Evolutionary conservation across 495 filamentous ascomycete species (phyloP), one percentile per base, ranked within the genome.

Genomic region (Durotheca rogersii): DNA sequence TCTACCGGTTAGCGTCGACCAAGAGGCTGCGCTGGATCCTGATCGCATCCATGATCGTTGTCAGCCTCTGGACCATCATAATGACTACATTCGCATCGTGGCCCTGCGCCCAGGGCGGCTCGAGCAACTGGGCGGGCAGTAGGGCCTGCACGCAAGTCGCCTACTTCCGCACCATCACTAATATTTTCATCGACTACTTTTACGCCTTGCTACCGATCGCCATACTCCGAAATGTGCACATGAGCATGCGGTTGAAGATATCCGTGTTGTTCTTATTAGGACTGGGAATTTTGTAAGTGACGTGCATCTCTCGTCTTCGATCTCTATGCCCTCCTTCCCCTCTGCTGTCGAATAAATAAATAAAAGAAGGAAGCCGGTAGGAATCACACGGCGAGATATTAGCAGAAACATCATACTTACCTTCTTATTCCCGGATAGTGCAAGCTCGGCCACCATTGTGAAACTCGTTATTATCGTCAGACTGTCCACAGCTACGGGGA

Each of bases 171-270:
- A 65, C 62, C 7, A 48, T 56, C 21, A 62, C 53, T 21, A 65
- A 65, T 7, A 62, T 65, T 40, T 56, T 65, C 42, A 65, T 65
- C 47, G 58, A 65, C 39, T 65, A 62, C 41, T 65, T 65, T 35
- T 65, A 65, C 12, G 62, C 62, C 4, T 25, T 65, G 1, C 23
- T 65, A 1, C 62, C 62, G 14, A 34, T 65, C 7, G 53, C 19
- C 3, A 65, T 65, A 7, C 62, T 65, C 18, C 38, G 51, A 25
- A 47, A 50, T 0, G 44, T 57, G 1, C 47, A 53, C 15, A 56
- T 65, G 55, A 53, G 48, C 11, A 45, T 19, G 1, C 50, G 41
- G 16, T 18, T 62, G 3, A 65, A 65, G 39, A 17, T 62, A 25
- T 49, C 56, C 3, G 54, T 61, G 7, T 34, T 65, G 14, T 29